Evolutionary conservation across 2,329 filamentous ascomycete genomes (phyloP).

Genomic region (Diaporthe velutina): DNA sequence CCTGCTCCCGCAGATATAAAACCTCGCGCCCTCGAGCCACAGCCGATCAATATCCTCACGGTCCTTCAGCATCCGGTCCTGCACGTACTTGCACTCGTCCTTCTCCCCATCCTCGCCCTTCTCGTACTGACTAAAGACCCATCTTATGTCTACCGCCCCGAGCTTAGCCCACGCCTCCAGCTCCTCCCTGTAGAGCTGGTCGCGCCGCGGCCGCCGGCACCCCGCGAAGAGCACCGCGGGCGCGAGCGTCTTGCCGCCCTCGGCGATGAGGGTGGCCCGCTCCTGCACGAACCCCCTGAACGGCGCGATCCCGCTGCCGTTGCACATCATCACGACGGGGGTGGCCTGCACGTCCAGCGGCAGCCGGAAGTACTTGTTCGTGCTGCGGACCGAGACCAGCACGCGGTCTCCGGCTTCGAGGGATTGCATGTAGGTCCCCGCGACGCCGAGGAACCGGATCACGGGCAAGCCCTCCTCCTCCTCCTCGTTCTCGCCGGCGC

Average conservation of each 20-base stretch:
- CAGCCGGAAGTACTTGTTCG: conserved; percentile 60
- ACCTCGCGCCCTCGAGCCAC: conserved; percentile 57
- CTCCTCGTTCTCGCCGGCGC: conserved; percentile 42
- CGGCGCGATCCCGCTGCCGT: conserved; percentile 69
- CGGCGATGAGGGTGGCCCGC: conserved; percentile 63
- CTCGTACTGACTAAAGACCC: conserved; percentile 69
- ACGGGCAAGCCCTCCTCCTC: no score
- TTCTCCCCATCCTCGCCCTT: conserved; percentile 59
- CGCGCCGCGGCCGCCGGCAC: conserved; percentile 66
- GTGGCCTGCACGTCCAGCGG: conserved; percentile 58
- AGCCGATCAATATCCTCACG: conserved; percentile 47
- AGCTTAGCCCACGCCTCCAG: conserved; percentile 69
- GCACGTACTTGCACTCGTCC: conserved; percentile 51
- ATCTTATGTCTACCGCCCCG: conserved; percentile 72
- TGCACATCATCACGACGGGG: conserved; percentile 65
- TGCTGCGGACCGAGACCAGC: conserved; percentile 63
- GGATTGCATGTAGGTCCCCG: conserved; percentile 69
- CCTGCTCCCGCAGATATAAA: conserved; percentile 73
- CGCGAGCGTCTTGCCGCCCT: conserved; percentile 62
- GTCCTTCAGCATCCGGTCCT: conserved; percentile 64
- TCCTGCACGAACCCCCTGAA: conserved; percentile 74
- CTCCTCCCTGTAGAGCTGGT: conserved; percentile 72
- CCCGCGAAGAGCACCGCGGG: conserved; percentile 76
- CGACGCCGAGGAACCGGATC: conserved; percentile 66
- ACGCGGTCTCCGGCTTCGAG: conserved; percentile 58